These are phyloP conservation scores for Myotisia sp. DNA, from an alignment of 2,329 filamentous ascomycete species.

Conservation along the genomic window DNA sequence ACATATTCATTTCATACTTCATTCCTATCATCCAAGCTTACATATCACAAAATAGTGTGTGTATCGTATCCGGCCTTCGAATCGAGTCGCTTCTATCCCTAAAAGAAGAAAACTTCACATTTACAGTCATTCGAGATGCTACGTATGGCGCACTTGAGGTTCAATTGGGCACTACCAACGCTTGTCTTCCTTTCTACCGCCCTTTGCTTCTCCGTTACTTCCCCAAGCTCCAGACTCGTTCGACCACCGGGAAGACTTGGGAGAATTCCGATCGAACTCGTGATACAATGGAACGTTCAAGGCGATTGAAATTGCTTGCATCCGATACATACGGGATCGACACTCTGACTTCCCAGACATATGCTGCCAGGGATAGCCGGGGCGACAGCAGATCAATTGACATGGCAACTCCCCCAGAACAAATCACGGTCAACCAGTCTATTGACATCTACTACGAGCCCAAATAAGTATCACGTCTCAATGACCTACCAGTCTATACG, in stretches of 20 bases:
- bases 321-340: neutral
- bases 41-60: conserved; percentile 1
- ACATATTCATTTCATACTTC: neutral
- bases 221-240: neutral
- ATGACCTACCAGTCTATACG: too few species aligned
- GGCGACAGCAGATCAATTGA: neutral
- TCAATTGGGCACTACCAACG: conserved; percentile 2
- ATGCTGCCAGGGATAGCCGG: neutral
- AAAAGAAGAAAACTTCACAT: neutral
- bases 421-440: neutral
- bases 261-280: neutral
- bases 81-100: neutral
- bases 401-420: neutral
- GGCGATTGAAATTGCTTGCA: neutral
- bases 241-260: neutral
- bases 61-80: conserved; percentile 3
- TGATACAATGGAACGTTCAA: neutral
- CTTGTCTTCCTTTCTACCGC: conserved; percentile 4
- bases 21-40: neutral
- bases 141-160: conserved; percentile 1
- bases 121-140: conserved; percentile 1
- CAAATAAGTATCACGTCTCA: too few species aligned
- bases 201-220: neutral
- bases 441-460: neutral
- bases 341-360: neutral